These are phyloP conservation scores for Clarireedia hainanense DNA, from an alignment of 2,329 filamentous ascomycete species.

Conservation along the genomic window DNA sequence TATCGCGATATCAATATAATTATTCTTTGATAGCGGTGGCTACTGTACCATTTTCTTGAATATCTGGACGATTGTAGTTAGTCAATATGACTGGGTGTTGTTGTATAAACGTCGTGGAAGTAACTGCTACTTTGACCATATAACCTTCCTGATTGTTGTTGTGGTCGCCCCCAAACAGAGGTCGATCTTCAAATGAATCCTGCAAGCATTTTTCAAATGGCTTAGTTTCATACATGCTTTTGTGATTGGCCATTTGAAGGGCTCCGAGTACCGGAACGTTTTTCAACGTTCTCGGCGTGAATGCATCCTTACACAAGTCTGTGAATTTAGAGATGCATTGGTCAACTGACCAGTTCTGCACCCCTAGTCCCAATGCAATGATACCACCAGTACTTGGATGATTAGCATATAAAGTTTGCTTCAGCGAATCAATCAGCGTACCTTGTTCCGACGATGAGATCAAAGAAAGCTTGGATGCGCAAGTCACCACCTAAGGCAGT, in stretches of 20 bases:
- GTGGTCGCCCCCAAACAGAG: conserved; percentile 31
- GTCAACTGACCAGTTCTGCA: conserved; percentile 4
- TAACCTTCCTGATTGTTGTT: conserved; percentile 8
- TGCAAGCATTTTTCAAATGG: conserved; percentile 32
- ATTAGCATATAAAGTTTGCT: neutral
- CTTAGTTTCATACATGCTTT: conserved; percentile 29
- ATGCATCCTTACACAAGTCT: neutral
- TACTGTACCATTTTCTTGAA: neutral
- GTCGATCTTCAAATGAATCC: conserved; percentile 29
- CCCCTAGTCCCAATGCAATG: conserved; percentile 6
- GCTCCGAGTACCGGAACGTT: conserved; percentile 26
- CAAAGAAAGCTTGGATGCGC: conserved; percentile 11
- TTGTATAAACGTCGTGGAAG: conserved; percentile 34
- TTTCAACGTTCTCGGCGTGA: conserved; percentile 29
- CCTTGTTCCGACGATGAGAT: conserved; percentile 14
- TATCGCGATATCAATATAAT: neutral
- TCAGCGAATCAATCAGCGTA: neutral
- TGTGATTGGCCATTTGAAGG: conserved; percentile 25
- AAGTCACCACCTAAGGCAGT: conserved; percentile 2
- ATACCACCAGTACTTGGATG: conserved; percentile 6
- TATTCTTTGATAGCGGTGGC: neutral
- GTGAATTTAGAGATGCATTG: conserved; percentile 8
- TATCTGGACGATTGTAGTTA: conserved; percentile 35
- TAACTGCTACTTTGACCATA: conserved; percentile 34
- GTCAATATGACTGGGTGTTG: conserved; percentile 35